Evolutionary conservation across 2,329 filamentous ascomycete species (phyloP), one percentile per base, ranked within the genome.

Genomic region (Cladosporium colombiae): DNA sequence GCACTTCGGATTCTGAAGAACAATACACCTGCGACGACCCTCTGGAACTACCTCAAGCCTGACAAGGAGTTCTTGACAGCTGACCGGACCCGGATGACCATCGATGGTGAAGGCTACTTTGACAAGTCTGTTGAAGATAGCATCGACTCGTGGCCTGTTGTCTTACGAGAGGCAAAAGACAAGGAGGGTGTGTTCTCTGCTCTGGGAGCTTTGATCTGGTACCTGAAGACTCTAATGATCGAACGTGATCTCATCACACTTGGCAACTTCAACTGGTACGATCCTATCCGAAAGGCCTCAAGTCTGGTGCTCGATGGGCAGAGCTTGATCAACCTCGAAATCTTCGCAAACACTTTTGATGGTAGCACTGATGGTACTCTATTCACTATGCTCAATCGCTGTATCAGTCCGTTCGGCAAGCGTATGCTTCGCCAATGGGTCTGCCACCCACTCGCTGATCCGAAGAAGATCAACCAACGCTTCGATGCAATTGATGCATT

Each of bases 401-500:
- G 95, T 75, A 90, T 97, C 68, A 98, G 95, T 3, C 94, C 95
- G 0, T 99, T 99, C 75, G 95, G 95, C 65, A 99, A 99, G 80
- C 90, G 95, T 13, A 88, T 97, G 77, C 93, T 99, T 77, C 90
- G 93, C 64, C 93, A 97, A 77, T 99, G 95, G 95, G 90, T 99
- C 2, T 98, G 94, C 73, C 95, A 99, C 77, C 95, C 95, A 2
- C 83, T 99, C 16, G 92, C 93, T 76, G 91, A 97, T 78, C 89
- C 91, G 6, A 81, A 84, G 44, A 93, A 91, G 75, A 97, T 99
- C 81, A 97, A 98, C 73, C 93, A 96, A 70, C 88, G 95, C 6
- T 83, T 99, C 13, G 93, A 99, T 79, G 95, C 95, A 5, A 93
- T 99, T 5, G 95, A 98, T 73, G 89, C 94, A 73, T 82, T 99